A percentile compares a stretch with the other conserved stretches of the same genome.
Conservation (phyloP, 108 stramenopile species). For the Cyclotella kingstonii region DNA sequence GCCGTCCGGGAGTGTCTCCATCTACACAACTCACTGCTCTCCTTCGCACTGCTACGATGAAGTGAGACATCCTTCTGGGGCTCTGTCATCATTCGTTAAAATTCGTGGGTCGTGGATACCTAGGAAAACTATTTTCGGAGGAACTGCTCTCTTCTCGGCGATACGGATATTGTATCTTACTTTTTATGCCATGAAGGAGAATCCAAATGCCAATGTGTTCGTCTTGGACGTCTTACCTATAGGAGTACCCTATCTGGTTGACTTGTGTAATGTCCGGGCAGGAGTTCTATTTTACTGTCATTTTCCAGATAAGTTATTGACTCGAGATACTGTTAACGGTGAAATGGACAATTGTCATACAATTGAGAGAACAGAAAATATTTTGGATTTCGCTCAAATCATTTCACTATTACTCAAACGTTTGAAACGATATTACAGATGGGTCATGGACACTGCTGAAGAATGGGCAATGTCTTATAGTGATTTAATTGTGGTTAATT, state of each 20-base stretch:
- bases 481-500: slow-evolving; percentile 91
- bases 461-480: slow-evolving; percentile 79
- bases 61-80: slow-evolving; percentile 66
- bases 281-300: slow-evolving; percentile 97
- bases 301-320: slow-evolving; percentile 97
- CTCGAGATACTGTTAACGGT: slow-evolving; percentile 60
- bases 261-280: slow-evolving; percentile 46
- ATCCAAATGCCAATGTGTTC: slow-evolving; percentile 59
- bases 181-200: slow-evolving; percentile 33
- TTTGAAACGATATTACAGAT: slow-evolving; percentile 58
- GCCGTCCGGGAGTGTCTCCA: slow-evolving; percentile 50
- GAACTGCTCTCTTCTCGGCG: slow-evolving; percentile 65
- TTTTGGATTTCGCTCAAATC: too few species aligned
- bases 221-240: slow-evolving; percentile 92
- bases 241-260: slow-evolving; percentile 72
- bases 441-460: slow-evolving; percentile 67
- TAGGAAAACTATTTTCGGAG: slow-evolving; percentile 39
- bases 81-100: slow-evolving; percentile 45
- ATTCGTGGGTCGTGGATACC: slow-evolving; percentile 81
- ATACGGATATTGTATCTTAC: slow-evolving; percentile 75
- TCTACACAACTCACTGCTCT: slow-evolving; percentile 95
- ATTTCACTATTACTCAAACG: too few species aligned
- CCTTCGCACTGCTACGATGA: slow-evolving; percentile 89
- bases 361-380: too few species aligned
- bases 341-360: too few species aligned